phyloP scores from a whole-genome alignment of 139 green algal species.

The Chlamydomonas sp. region DNA sequence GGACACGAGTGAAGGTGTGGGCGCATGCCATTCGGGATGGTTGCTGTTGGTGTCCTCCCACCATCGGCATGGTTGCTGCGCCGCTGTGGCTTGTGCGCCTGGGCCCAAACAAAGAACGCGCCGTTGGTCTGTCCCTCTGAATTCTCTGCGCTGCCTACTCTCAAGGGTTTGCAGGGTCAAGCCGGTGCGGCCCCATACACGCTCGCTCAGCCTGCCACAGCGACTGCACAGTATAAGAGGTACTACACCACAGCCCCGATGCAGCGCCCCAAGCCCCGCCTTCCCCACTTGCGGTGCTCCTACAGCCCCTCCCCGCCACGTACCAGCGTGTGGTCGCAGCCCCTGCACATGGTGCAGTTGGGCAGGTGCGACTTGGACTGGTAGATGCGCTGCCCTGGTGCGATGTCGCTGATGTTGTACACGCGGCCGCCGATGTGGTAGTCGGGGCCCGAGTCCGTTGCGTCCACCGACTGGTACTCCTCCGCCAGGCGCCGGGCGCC shows the following conservation, averaged over 20 bases:
- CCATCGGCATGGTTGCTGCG: too few relatives aligned
- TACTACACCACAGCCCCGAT: too few relatives aligned
- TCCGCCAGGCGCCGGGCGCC: neutral
- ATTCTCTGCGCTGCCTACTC: too few relatives aligned
- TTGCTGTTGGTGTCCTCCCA: too few relatives aligned
- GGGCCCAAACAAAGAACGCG: too few relatives aligned
- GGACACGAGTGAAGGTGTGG: neutral
- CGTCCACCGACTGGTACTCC: slow-evolving; percentile 21
- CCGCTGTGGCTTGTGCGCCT: too few relatives aligned
- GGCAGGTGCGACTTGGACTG: slow-evolving; percentile 34
- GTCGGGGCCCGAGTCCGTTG: slow-evolving; percentile 23
- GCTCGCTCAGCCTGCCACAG: too few relatives aligned
- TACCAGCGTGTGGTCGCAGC: slow-evolving; percentile 55
- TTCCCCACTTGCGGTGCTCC: neutral
- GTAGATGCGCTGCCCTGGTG: slow-evolving; percentile 32
- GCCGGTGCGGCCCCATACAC: too few relatives aligned
- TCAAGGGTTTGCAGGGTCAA: too few relatives aligned
- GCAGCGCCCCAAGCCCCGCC: neutral
- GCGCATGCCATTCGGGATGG: too few relatives aligned
- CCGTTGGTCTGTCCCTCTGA: too few relatives aligned
- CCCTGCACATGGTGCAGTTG: slow-evolving; percentile 57
- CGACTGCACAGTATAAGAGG: too few relatives aligned
- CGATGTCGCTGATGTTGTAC: slow-evolving; percentile 45
- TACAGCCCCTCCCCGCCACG: neutral
- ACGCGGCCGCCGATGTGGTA: slow-evolving; percentile 44